Evolutionary conservation across 2,329 filamentous ascomycete genomes (phyloP), one percentile per base, ranked within the genome.

Genomic region (Verticillium zaregamsianum): DNA sequence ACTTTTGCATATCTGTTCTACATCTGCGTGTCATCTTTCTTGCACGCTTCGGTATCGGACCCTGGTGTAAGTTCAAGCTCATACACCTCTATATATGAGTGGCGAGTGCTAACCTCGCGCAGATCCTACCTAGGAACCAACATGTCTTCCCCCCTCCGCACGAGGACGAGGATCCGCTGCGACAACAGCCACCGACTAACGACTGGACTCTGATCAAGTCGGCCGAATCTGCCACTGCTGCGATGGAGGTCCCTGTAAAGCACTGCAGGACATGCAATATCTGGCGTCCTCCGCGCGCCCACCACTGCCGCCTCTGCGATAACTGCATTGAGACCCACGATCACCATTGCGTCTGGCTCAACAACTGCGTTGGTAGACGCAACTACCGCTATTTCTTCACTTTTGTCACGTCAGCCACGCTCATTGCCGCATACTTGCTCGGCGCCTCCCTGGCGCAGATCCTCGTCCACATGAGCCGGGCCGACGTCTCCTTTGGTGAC

Each of bases 361-460:
- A 99, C 78, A 99, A 99, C 74, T 99, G 95, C 67, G 90, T 99
- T 58, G 95, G 95, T 54, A 90, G 94, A 67, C 91, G 95, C 69
- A 99, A 99, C 78, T 99, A 99, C 78, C 92, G 95, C 66, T 98
- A 94, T 76, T 99, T 99, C 77, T 97, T 98, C 74, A 86, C 90
- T 12, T 99, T 97, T 75, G 88, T 99, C 66, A 87, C 86, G 60
- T 87, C 89, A 15, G 87, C 86, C n/a, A 92, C 92, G 0, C 67
- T 97, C 37, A 82, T 97, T 20, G 85, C 89, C 0, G 71, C 93
- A 17, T 94, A 91, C 69, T 82, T 98, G 55, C 80, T 95, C 33
- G 91, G 82, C 23, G 88, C 90, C 28, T 92, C 87, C 64, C 80
- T 97, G n/a, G 86, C 88, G 3, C 95, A 98, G 71, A 81, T 97